Evolutionary conservation across 208 protist genomes (phyloP).

Genomic region (Trypanosoma mega): DNA sequence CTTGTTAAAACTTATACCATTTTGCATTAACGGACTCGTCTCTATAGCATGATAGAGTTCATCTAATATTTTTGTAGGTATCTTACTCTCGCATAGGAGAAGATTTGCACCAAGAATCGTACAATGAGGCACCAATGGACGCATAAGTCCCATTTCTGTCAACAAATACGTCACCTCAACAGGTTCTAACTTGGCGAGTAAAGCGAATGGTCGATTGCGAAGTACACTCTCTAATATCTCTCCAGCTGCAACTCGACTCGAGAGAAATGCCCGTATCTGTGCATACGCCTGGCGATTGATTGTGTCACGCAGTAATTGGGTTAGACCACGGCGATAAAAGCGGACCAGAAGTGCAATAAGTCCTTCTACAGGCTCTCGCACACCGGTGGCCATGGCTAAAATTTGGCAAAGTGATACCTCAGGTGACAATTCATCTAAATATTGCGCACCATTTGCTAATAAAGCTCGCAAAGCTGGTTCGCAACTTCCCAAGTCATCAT

Average conservation of each 20-base stretch:
- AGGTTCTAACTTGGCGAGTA: constrained; percentile 41
- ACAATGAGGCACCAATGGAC: constrained; percentile 61
- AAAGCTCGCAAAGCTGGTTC: too few relatives aligned
- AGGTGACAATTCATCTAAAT: too few relatives aligned
- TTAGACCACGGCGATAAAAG: constrained; percentile 49
- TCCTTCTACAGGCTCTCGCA: constrained; percentile 4
- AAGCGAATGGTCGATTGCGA: constrained; percentile 31
- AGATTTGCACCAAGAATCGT: constrained; percentile 35
- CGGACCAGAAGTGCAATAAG: constrained; percentile 36
- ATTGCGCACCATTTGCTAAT: too few relatives aligned
- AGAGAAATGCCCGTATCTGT: constrained; percentile 42
- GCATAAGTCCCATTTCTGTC: constrained; percentile 68
- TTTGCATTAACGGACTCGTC: background rate
- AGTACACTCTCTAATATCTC: constrained; percentile 43
- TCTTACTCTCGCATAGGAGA: constrained; percentile 6
- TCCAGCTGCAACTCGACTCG: constrained; percentile 29
- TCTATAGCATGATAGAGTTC: constrained; percentile 7
- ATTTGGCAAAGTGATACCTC: constrained; percentile 6
- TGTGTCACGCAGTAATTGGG: constrained; percentile 27
- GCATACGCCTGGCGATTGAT: constrained; percentile 37
- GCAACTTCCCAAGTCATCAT: too few relatives aligned
- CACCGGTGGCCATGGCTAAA: background rate
- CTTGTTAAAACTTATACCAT: too few relatives aligned
- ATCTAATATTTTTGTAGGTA: background rate
- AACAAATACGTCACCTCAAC: constrained; percentile 60